Conservation (phyloP, 345 rosid genomes). For the Gynandropsis gynandra region DNA sequence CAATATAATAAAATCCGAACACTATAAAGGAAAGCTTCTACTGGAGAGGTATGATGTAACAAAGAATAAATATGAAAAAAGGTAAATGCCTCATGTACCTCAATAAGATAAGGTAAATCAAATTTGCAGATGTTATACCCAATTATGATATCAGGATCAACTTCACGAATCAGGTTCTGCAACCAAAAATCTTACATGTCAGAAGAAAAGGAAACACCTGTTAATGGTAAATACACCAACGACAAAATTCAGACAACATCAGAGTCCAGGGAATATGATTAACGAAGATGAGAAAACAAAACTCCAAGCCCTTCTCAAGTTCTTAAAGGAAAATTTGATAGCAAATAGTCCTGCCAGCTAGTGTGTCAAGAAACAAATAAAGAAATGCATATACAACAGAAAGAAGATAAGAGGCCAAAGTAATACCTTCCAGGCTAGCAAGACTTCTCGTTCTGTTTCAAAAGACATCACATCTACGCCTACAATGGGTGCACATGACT, state of each 20-base stretch:
- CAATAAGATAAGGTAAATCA: slow-evolving; percentile 93
- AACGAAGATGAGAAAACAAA: no score
- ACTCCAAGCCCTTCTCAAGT: no score
- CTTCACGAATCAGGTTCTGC: slow-evolving; percentile 83
- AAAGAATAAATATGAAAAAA: slow-evolving; percentile 10
- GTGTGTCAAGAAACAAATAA: background rate
- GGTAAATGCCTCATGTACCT: slow-evolving; percentile 44
- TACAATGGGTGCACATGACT: slow-evolving; percentile 85
- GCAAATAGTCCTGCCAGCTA: slow-evolving; percentile 5
- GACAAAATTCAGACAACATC: slow-evolving; percentile 15
- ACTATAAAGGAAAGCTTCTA: slow-evolving; percentile 12
- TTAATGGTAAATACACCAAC: slow-evolving; percentile 16
- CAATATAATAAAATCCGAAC: slow-evolving; percentile 1
- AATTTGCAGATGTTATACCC: slow-evolving; percentile 98
- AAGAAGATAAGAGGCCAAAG: slow-evolving; percentile 17
- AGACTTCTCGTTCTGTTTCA: slow-evolving; percentile 78
- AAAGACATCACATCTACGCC: slow-evolving; percentile 95
- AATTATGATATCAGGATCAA: slow-evolving; percentile 95
- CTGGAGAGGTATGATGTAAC: slow-evolving; percentile 12
- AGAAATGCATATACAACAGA: background rate
- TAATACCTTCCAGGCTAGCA: slow-evolving; percentile 94
- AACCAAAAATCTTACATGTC: slow-evolving; percentile 28
- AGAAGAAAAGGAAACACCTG: slow-evolving; percentile 7
- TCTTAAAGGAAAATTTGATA: no score
- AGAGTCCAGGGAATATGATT: no score